These are phyloP conservation scores for Aspergillus brasiliensis DNA, from an alignment of 2,329 filamentous ascomycete genomes.

Conservation along the genomic window DNA sequence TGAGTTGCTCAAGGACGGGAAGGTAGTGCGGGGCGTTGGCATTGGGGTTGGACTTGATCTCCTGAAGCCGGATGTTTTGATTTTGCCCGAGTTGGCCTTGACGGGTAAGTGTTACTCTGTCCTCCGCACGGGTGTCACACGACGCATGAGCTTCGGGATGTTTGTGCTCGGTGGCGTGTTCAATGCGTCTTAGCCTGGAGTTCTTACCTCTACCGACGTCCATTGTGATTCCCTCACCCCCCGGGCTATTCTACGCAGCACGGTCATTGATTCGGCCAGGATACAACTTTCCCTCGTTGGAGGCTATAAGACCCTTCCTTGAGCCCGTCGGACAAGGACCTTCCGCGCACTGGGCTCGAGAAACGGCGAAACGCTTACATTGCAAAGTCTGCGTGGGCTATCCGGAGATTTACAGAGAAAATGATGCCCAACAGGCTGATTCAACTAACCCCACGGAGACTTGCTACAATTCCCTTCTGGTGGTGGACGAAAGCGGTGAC, in stretches of 20 bases:
- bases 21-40: conserved; percentile 15
- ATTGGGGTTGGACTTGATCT: conserved; percentile 22
- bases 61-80: conserved; percentile 55
- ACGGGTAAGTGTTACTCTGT: conserved; percentile 47
- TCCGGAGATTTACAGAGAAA: conserved; percentile 51
- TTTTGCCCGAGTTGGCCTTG: conserved; percentile 65
- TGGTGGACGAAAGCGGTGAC: conserved; percentile 57
- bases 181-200: background rate
- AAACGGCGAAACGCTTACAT: conserved; percentile 55
- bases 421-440: background rate
- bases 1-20: conserved; percentile 42
- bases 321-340: conserved; percentile 60
- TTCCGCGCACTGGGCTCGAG: conserved; percentile 60
- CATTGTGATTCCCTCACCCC: background rate
- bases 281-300: conserved; percentile 64
- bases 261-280: conserved; percentile 39
- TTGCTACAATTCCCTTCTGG: conserved; percentile 62
- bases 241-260: background rate
- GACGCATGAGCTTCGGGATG: conserved; percentile 1
- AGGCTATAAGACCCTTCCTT: conserved; percentile 60
- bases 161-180: background rate
- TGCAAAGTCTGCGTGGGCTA: conserved; percentile 68
- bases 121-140: conserved; percentile 2
- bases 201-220: background rate
- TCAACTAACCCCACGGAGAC: conserved; percentile 22